Evolutionary conservation across 139 green algal genomes (phyloP).

Genomic region (Coelastrella sp.): DNA sequence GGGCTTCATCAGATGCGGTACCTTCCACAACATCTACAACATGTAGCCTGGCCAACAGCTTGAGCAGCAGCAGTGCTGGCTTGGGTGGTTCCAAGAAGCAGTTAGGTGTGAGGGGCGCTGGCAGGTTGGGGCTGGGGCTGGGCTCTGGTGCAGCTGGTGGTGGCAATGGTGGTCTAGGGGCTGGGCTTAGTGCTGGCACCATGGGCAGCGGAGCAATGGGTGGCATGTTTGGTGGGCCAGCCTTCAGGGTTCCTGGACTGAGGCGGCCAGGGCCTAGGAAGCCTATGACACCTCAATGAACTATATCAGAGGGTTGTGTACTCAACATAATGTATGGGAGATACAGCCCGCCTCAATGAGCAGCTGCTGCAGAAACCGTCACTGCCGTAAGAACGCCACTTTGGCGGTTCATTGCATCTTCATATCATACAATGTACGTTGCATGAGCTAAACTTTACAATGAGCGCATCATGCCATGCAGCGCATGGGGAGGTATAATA

Average conservation of each 20-base stretch:
- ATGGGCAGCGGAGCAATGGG: background rate
- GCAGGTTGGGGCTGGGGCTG: background rate
- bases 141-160: background rate
- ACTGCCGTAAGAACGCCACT: no score
- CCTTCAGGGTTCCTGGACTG: constrained; percentile 12
- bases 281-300: background rate
- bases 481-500: no score
- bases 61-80: background rate
- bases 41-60: background rate
- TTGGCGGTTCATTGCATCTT: no score
- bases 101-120: background rate
- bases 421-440: no score
- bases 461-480: no score
- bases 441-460: no score
- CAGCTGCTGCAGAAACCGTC: no score
- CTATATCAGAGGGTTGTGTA: no score
- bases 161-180: background rate
- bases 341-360: no score
- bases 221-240: constrained; percentile 34
- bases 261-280: background rate
- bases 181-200: background rate
- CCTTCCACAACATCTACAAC: no score
- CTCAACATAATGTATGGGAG: no score
- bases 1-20: no score
- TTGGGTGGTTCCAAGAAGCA: background rate